Evolutionary conservation across 768 basidiomycete species (phyloP), one percentile per base, ranked within the genome.

Genomic region (Lepiota venenata): DNA sequence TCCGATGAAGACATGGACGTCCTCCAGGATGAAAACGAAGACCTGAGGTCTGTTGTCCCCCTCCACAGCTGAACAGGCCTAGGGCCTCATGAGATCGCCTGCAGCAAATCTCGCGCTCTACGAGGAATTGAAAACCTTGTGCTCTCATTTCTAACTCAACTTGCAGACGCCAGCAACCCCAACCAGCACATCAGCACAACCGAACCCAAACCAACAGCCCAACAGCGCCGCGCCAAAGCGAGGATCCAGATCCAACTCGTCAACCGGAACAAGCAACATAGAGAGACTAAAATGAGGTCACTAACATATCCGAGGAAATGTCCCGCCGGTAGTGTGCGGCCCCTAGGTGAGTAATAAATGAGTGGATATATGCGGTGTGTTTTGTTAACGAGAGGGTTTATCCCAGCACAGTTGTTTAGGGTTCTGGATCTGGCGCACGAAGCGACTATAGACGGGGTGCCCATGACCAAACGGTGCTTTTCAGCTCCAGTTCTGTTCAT

Each of bases 351-450:
- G 67, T 59, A 22, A 29, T 27, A 18, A 21, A 50, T 25, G 20
- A 38, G 52, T 32, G 40, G 35, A 54, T 62, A 56, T 60, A 58
- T 60, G 57, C 58, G 51, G 37, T 37, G 38, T 29, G 20, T 22
- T 59, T 44, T 44, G 40, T 53, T 59, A 46, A 47, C 32, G 9
- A 16, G 27, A n/a, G 38, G 27, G 9, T 32, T 6, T 18, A 41
- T 22, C 21, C 38, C 58, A 93, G 91, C 91, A 2, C 87, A 85
- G 61, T 64, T 92, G 8, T 75, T 91, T 59, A 77, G 74, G 22
- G 77, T 90, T 3, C 69, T 88, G 44, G 82, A 90, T 58, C 65
- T 84, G 43, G 77, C 82, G n/a, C 87, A 93, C 60, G 85, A 85
- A 59, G 86, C 86, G 1, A 65, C 90, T 4, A 54, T 76, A 1